Percentiles rank a stretch among this genome's conserved stretches.
Evolutionary conservation across 2,329 filamentous ascomycete species (phyloP).

Genomic region (Esteya vermicola): DNA sequence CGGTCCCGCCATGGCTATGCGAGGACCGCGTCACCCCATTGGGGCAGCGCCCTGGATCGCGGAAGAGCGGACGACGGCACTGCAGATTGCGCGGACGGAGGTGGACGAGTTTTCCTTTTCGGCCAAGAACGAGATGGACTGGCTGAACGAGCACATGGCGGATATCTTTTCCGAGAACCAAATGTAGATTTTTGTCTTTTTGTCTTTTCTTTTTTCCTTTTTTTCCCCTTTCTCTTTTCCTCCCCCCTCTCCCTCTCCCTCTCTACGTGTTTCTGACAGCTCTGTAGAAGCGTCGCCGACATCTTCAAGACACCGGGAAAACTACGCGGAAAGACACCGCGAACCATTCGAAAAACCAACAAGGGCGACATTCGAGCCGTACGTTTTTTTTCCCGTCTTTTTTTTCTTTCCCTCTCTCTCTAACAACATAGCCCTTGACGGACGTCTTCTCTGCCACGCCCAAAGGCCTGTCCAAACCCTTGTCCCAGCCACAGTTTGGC

Average conservation of each 20-base stretch:
- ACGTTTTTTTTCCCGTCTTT: constrained; percentile 18
- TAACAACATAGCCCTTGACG: constrained; percentile 37
- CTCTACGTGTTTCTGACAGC: not conserved
- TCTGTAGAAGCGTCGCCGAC: constrained; percentile 69
- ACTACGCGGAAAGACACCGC: constrained; percentile 66
- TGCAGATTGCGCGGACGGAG: constrained; percentile 64
- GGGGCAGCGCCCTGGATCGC: constrained; percentile 77
- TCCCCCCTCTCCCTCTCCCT: not conserved
- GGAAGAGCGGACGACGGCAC: constrained; percentile 67
- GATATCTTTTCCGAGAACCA: constrained; percentile 81
- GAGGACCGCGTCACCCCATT: constrained; percentile 50
- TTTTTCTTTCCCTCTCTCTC: not conserved
- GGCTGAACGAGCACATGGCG: constrained; percentile 97
- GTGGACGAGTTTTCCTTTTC: constrained; percentile 88
- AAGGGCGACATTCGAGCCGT: constrained; percentile 48
- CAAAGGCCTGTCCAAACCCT: constrained; percentile 28
- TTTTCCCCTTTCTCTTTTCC: constrained; percentile 13
- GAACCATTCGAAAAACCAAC: constrained; percentile 50
- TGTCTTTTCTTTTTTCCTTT: not conserved
- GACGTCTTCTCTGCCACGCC: constrained; percentile 43
- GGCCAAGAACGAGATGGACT: constrained; percentile 86
- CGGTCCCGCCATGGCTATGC: constrained; percentile 24
- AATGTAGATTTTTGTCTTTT: constrained; percentile 45
- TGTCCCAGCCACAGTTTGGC: constrained; percentile 24
- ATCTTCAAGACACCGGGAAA: constrained; percentile 92